Percentiles rank a stretch among this genome's conserved stretches.
phyloP scores from a whole-genome alignment of 1,139 yeast species.

The Hemisphaericaspora xylanilytica region DNA sequence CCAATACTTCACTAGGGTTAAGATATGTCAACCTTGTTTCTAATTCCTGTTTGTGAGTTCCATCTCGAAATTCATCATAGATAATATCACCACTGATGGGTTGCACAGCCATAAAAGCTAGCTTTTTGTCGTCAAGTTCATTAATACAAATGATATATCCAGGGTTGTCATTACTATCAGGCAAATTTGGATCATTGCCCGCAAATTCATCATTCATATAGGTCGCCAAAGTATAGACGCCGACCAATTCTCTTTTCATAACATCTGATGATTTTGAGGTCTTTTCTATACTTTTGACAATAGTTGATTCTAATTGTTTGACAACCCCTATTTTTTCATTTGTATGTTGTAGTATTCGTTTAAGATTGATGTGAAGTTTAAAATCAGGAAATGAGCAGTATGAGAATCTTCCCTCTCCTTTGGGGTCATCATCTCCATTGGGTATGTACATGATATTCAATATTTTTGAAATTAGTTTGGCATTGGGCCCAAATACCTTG shows the following conservation, averaged over 20 bases:
- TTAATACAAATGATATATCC: constrained; percentile 33
- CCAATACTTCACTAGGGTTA: constrained; percentile 68
- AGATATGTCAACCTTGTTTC: constrained; percentile 74
- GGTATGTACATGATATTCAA: constrained; percentile 71
- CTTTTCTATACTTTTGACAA: constrained; percentile 54
- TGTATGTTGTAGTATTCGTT: constrained; percentile 60
- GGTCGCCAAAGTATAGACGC: constrained; percentile 81
- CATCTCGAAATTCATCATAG: constrained; percentile 65
- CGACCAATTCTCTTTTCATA: constrained; percentile 67
- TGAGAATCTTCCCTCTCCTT: constrained; percentile 62
- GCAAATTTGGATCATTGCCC: constrained; percentile 17
- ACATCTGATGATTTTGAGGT: constrained; percentile 42
- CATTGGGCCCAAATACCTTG: constrained; percentile 84
- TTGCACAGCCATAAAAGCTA: constrained; percentile 65
- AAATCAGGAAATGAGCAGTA: constrained; percentile 83
- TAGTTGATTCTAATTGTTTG: constrained; percentile 80
- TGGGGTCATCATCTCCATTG: constrained; percentile 48
- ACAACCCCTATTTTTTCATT: constrained; percentile 76
- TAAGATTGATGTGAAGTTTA: constrained; percentile 70
- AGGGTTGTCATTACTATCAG: constrained; percentile 21
- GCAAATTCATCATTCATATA: constrained; percentile 62
- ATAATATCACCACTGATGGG: constrained; percentile 77
- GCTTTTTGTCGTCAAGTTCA: constrained; percentile 17
- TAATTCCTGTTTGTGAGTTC: constrained; percentile 52
- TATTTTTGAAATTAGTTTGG: constrained; percentile 61